Evolutionary conservation across 148 eudicot species (phyloP), one percentile per base, ranked within the genome.

Genomic region (Spergularia marina): DNA sequence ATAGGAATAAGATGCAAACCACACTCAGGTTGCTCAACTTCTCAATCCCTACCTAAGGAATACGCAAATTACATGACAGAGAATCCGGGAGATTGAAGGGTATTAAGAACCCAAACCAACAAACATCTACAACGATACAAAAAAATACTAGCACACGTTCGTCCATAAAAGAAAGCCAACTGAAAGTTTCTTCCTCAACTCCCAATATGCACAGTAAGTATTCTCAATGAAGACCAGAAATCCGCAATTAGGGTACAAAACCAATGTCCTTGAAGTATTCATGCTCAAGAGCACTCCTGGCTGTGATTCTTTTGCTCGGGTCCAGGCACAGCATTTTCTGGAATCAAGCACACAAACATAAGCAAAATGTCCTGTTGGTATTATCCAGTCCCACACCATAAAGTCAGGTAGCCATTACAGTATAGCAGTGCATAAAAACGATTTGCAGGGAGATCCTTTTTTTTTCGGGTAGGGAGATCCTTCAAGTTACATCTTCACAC

Each of bases 261-360:
- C 86, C 94, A 25, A 88, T 77, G 82, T 93, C 94, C 84, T 88
- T 91, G 83, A 93, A 93, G 88, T 93, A 93, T 76, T 93, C 97
- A 60, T 93, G 98, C 79, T 91, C 89, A 52, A 93, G 92, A n/a
- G 97, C 98, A 76, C 79, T 79, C 82, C 91, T 88, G 14, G 98
- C 98, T 10, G 98, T 90, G 69, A 90, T 84, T 84, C 98, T 94
- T 86, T 76, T 86, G 88, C 91, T 88, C 52, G 98, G 98, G 79
- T 94, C 97, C 87, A 94, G 76, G 84, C 80, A 73, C 23, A 94
- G 93, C 98, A 94, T 91, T 91, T 91, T 94, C 98, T 94, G 93
- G 13, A 86, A 81, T 18, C 73, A 44, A 56, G 55, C 0, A 55
- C 49, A 15, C 21, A 49, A 30, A 56, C 23, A 57, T 44, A 11